A percentile compares a stretch with the other conserved stretches of the same genome.
Conservation (phyloP, 805 yeast genomes). For the Debaryomyces maramus region DNA sequence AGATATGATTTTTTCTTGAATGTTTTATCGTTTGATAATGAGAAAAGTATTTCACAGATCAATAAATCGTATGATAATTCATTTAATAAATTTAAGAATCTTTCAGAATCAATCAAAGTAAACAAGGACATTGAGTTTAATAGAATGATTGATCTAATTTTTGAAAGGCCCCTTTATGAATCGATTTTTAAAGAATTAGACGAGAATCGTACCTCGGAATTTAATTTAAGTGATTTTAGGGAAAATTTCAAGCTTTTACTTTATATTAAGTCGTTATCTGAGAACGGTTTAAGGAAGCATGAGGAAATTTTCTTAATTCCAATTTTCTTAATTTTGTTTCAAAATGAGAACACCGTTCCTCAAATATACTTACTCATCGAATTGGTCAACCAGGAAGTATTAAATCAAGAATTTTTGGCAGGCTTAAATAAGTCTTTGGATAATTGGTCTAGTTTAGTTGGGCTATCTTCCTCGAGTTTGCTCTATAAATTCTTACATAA, state of each 20-base stretch:
- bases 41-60: constrained; percentile 16
- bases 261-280: constrained; percentile 39
- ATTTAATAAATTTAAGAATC: constrained; percentile 19
- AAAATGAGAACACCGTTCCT: constrained; percentile 17
- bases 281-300: constrained; percentile 36
- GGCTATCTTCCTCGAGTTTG: constrained; percentile 15
- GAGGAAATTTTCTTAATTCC: constrained; percentile 44
- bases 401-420: constrained; percentile 26
- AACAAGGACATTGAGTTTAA: constrained; percentile 37
- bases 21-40: constrained; percentile 21
- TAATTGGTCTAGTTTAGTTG: constrained; percentile 26
- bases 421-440: constrained; percentile 26
- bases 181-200: constrained; percentile 20
- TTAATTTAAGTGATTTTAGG: constrained; percentile 16
- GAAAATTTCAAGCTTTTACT: constrained; percentile 31
- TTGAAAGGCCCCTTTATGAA: constrained; percentile 31
- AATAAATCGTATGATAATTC: constrained; percentile 19
- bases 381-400: constrained; percentile 32
- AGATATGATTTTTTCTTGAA: constrained; percentile 29
- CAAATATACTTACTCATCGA: constrained; percentile 33
- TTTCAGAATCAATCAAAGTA: constrained; percentile 28
- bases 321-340: constrained; percentile 30
- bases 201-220: constrained; percentile 3
- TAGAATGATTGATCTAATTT: constrained; percentile 21
- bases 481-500: constrained; percentile 24